These are phyloP conservation scores for Cutaneotrichosporon cutaneum DNA, from an alignment of 1,284 basidiomycete species.

Conservation along the genomic window DNA sequence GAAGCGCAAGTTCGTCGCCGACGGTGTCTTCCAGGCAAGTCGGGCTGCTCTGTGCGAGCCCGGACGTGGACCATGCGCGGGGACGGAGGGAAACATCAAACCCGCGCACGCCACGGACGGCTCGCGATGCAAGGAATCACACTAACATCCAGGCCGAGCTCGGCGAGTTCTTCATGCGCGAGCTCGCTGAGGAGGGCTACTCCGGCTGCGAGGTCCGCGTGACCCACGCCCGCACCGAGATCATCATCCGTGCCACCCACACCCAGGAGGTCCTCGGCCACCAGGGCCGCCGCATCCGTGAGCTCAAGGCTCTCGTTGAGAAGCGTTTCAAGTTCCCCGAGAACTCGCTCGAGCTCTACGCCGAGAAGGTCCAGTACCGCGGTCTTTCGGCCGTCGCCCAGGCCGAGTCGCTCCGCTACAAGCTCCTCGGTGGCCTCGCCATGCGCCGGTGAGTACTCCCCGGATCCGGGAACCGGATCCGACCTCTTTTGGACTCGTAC, in stretches of 20 bases:
- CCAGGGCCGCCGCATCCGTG: constrained; percentile 98
- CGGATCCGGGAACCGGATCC: background rate
- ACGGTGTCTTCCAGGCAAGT: constrained; percentile 83
- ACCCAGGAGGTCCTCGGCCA: constrained; percentile 99
- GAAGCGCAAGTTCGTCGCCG: constrained; percentile 95
- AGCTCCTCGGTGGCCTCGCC: constrained; percentile 98
- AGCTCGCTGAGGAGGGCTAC: constrained; percentile 99
- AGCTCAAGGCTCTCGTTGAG: constrained; percentile 96
- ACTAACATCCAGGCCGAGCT: constrained; percentile 94
- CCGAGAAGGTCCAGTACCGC: constrained; percentile 99
- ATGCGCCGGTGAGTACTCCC: constrained; percentile 75
- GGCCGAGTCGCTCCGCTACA: constrained; percentile 98
- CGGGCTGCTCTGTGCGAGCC: background rate
- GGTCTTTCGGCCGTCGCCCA: constrained; percentile 98
- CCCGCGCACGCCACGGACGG: background rate
- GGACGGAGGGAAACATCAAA: background rate
- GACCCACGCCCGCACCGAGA: constrained; percentile 99
- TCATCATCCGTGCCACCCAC: constrained; percentile 99
- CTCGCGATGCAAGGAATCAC: background rate
- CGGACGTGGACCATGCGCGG: background rate
- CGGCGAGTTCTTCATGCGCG: constrained; percentile 97
- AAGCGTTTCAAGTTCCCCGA: constrained; percentile 99
- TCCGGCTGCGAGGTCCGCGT: constrained; percentile 99
- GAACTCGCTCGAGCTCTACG: constrained; percentile 97
- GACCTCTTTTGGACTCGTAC: background rate